Percentiles rank a stretch among this genome's conserved stretches.
phyloP scores from a whole-genome alignment of 176 grass and related monocot species.

The Zoysia pacifica region DNA sequence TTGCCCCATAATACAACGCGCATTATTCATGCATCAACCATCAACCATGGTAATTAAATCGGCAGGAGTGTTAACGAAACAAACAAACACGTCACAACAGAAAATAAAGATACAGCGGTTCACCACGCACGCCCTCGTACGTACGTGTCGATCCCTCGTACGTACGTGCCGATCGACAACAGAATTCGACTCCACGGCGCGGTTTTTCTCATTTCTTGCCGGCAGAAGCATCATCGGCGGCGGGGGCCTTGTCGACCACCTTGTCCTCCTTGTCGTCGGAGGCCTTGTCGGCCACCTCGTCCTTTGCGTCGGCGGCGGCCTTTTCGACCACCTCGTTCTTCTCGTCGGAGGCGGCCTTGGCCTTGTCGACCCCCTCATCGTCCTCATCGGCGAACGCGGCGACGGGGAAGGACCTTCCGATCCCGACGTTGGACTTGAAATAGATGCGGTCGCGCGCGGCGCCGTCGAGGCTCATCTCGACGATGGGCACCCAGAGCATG shows the following conservation, averaged over 20 bases:
- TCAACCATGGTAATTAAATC: neutral
- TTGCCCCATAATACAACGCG: neutral
- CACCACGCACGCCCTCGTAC: neutral
- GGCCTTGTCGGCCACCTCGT: too few relatives aligned
- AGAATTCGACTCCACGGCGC: neutral
- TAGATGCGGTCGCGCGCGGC: constrained; percentile 49
- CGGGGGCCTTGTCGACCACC: too few relatives aligned
- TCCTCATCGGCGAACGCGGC: constrained; percentile 65
- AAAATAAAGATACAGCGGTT: neutral
- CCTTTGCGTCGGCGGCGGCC: too few relatives aligned
- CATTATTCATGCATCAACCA: constrained; percentile 10
- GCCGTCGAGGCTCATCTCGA: constrained; percentile 79
- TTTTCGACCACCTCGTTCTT: too few relatives aligned
- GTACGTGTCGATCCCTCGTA: neutral
- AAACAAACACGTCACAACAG: neutral
- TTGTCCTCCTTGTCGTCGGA: too few relatives aligned
- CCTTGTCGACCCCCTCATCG: neutral
- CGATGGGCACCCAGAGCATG: constrained; percentile 87
- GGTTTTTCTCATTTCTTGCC: neutral
- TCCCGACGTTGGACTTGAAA: constrained; percentile 78
- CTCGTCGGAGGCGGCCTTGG: neutral
- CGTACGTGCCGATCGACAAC: neutral
- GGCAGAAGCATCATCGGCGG: neutral
- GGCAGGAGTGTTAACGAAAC: neutral
- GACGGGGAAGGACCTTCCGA: constrained; percentile 70